Base-by-base conservation (phyloP, 305 asterid genomes). In the Galium porrigens region DNA sequence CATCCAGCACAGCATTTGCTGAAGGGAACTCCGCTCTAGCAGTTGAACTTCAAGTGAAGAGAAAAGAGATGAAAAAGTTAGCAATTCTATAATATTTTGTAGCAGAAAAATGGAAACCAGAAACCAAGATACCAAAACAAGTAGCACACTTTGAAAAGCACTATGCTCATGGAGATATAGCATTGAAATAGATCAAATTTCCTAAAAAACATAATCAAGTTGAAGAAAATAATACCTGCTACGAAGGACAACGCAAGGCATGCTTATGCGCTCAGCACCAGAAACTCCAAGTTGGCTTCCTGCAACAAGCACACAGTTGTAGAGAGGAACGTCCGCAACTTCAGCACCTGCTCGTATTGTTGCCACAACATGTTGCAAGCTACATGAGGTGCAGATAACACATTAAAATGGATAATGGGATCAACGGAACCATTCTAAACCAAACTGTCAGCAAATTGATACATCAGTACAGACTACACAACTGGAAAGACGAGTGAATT, bases 301-400 rank as follows among this genome's bases (percentile, higher is more conserved):
- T 32, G 96, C 83, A 70, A 91, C 78, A 64, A 88, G 84, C 69
- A 91, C 79, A 64, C 98, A 91, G 34, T 77, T 77, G 70, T 63
- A 0, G 61, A 78, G 65, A 2, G 94, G 87, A 17, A 85, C 75
- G 25, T 83, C 83, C n/a, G 84, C 94, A 77, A 73, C 77, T 72
- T 91, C 96, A 32, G 90, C 94, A 54, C 89, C 96, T 14, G 96
- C 95, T 68, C 95, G 82, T 66, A 88, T 69, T 25, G 96, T 78
- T 70, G 92, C 88, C 54, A 89, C 82, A 52, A 83, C 77, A 64
- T 70, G 66, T 66, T 91, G 80, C 79, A 84, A 71, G 81, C 97
- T 88, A 82, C 33, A 78, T 20, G 63, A 74, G 52, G 42, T 60
- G 58, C 8, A 64, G 20, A 64, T 64, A 12, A 30, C 25, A 62